A percentile compares a stretch with the other conserved stretches of the same genome.
phyloP scores from a whole-genome alignment of 208 protist species.

The Porcisia hertigi region DNA sequence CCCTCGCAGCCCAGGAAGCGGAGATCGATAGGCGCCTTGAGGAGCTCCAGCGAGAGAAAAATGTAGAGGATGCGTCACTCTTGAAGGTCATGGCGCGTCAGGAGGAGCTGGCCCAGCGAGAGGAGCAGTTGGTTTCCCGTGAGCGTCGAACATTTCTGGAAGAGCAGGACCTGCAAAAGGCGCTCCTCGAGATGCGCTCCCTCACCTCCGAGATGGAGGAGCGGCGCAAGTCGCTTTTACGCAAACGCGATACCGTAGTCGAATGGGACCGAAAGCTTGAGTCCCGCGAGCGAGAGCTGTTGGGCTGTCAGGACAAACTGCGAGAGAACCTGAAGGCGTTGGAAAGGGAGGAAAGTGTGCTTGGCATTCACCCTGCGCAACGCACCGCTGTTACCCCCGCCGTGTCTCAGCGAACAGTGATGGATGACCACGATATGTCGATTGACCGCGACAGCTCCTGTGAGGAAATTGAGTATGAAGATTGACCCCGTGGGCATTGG shows the following conservation, averaged over 20 bases:
- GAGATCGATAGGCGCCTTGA: slow-evolving; percentile 46
- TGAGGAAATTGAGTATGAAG: slow-evolving; percentile 84
- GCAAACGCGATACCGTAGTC: slow-evolving; percentile 67
- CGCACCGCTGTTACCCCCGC: slow-evolving; percentile 36
- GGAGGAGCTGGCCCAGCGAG: slow-evolving; percentile 47
- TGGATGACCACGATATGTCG: slow-evolving; percentile 90
- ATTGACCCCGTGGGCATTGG: background rate
- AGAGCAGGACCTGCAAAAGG: slow-evolving; percentile 65
- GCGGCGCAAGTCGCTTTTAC: slow-evolving; percentile 52
- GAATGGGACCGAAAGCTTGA: slow-evolving; percentile 79
- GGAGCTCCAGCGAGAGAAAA: slow-evolving; percentile 39
- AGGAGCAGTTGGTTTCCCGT: slow-evolving; percentile 36
- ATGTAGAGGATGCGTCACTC: slow-evolving; percentile 45
- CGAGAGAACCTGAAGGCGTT: slow-evolving; percentile 56
- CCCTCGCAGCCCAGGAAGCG: slow-evolving; percentile 56
- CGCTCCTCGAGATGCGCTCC: slow-evolving; percentile 51
- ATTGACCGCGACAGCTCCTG: slow-evolving; percentile 80
- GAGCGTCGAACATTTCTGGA: slow-evolving; percentile 55
- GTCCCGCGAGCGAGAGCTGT: slow-evolving; percentile 67
- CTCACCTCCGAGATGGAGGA: slow-evolving; percentile 73
- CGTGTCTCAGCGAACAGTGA: slow-evolving; percentile 79
- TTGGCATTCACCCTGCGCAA: slow-evolving; percentile 51
- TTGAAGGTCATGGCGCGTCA: slow-evolving; percentile 42
- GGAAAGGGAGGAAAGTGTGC: slow-evolving; percentile 56
- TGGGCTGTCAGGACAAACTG: slow-evolving; percentile 67